Evolutionary conservation across 1,139 yeast genomes (phyloP), one percentile per base, ranked within the genome.

Genomic region (Hanseniaspora gamundiae): DNA sequence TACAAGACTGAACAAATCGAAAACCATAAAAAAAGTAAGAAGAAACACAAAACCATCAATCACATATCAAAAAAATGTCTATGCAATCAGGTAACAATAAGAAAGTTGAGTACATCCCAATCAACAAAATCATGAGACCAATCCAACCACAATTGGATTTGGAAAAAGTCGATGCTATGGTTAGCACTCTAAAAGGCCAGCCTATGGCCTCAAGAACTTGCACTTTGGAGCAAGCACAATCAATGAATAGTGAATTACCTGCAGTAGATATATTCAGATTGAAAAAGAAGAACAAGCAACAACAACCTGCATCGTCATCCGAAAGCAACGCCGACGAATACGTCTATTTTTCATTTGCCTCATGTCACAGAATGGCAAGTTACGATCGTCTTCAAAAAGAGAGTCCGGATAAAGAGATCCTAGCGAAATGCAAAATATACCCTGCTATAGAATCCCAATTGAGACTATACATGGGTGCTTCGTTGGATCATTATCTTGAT

Each of bases 321-420:
- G 40, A 26, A 40, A 40, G 26, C 27, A 24, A n/a, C 20, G 38
- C 8, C 30, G 43, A 4, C 20, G n/a, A 19, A 3, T 8, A 8
- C 11, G 22, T 71, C 58, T 83, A 78, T 56, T 84, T 83, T 64
- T 94, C 93, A 2, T 80, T 83, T 61, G 93, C 93, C 9, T 93
- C 93, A 0, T 83, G 94, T 58, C 94, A 83, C 57, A 62, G 94
- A 49, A 78, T 83, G 52, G 93, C 83, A 57, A 88, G 88, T 0
- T 81, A 81, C 56, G 87, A 80, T 49, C 64, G 67, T 44, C 51
- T 69, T 30, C 67, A 66, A 38, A 64, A 60, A 2, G 75, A 71
- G 35, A 65, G 69, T 1, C 47, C 48, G 2, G 45, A 49, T 20
- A 38, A 43, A 17, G 60, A 56, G 19, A 45, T 51, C 22, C 52